Evolutionary conservation across 2,329 filamentous ascomycete genomes (phyloP).

Genomic region (Arthrinium puccinioides): DNA sequence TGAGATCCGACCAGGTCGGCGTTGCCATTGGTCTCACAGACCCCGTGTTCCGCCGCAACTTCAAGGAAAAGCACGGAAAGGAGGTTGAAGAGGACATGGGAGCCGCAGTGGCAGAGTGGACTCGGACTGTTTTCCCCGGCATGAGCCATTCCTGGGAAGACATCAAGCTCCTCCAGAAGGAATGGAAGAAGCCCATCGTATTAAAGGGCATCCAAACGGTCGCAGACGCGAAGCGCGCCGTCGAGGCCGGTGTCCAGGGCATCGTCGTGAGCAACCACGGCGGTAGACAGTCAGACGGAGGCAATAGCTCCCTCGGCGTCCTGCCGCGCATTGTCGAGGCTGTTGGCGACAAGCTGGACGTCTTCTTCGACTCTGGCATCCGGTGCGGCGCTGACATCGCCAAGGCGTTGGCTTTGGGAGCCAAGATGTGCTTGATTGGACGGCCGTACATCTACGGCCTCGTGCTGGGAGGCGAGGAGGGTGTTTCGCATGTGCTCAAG

Average conservation of each 20-base stretch:
- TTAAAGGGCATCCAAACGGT: constrained; percentile 26
- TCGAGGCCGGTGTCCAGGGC: constrained; percentile 14
- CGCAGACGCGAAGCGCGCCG: constrained; percentile 17
- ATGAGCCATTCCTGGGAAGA: constrained; percentile 17
- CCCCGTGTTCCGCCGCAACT: constrained; percentile 16
- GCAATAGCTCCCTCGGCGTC: constrained; percentile 46
- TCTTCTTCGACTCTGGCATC: constrained; percentile 56
- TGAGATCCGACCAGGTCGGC: constrained; percentile 18
- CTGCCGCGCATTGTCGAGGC: constrained; percentile 54
- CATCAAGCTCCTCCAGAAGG: constrained; percentile 14
- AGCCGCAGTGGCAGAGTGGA: constrained; percentile 16
- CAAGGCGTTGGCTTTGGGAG: constrained; percentile 51
- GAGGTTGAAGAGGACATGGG: constrained; percentile 13
- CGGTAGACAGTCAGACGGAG: constrained; percentile 49
- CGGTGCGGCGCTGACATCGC: constrained; percentile 53
- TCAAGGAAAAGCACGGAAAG: constrained; percentile 12
- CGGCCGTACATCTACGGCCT: constrained; percentile 46
- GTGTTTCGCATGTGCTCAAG: constrained; percentile 17
- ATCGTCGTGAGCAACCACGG: constrained; percentile 54
- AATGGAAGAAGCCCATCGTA: constrained; percentile 22
- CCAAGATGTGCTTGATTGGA: constrained; percentile 51
- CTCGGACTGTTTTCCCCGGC: constrained; percentile 17
- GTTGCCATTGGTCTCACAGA: constrained; percentile 18
- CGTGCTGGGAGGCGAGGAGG: constrained; percentile 18
- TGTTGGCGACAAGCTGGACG: constrained; percentile 49